Evolutionary conservation across 805 yeast genomes (phyloP).

Genomic region (Barnettozyma vustinii): DNA sequence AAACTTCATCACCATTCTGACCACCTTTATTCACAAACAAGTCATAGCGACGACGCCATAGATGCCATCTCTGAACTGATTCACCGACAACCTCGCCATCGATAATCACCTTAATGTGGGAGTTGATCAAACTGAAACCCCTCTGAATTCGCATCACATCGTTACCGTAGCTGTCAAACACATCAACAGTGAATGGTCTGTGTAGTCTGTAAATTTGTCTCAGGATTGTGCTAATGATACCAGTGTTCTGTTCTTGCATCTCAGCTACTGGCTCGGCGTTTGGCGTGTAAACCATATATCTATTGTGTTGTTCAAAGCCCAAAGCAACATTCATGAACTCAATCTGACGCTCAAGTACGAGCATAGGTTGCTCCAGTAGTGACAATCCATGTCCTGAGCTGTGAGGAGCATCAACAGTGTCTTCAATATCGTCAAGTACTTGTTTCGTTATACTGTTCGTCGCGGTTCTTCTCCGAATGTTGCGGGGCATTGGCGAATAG

Average conservation of each 20-base stretch:
- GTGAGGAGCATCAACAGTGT: not conserved
- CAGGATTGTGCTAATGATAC: slow-evolving; percentile 52
- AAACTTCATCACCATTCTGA: slow-evolving; percentile 25
- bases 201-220: slow-evolving; percentile 82
- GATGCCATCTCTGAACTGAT: slow-evolving; percentile 88
- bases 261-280: slow-evolving; percentile 72
- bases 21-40: slow-evolving; percentile 39
- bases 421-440: not conserved
- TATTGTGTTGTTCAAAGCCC: slow-evolving; percentile 90
- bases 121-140: slow-evolving; percentile 84
- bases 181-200: slow-evolving; percentile 77
- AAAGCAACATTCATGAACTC: slow-evolving; percentile 83
- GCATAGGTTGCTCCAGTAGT: slow-evolving; percentile 55
- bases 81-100: slow-evolving; percentile 58
- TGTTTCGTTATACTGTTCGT: not conserved
- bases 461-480: not conserved
- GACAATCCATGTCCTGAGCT: not conserved
- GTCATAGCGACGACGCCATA: slow-evolving; percentile 87
- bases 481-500: slow-evolving; percentile 13
- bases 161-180: slow-evolving; percentile 60
- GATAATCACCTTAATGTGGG: slow-evolving; percentile 69
- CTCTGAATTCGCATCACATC: slow-evolving; percentile 62
- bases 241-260: slow-evolving; percentile 73
- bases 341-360: slow-evolving; percentile 81
- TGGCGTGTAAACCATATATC: slow-evolving; percentile 67